Base-by-base conservation (phyloP, 176 grass and related monocot genomes). In the Dendrocalamus sinicus region DNA sequence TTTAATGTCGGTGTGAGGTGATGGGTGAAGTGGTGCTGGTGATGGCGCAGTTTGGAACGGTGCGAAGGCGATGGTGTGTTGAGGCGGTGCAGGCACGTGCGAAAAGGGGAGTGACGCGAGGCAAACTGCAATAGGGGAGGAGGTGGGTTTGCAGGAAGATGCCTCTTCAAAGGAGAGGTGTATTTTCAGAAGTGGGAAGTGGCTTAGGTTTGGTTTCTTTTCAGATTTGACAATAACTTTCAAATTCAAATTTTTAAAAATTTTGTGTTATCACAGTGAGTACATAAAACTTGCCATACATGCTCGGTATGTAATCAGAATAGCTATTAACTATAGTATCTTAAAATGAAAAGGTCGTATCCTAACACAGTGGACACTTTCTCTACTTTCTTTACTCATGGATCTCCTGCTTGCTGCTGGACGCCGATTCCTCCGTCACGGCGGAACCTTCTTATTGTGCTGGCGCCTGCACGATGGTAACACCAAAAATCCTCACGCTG, bases 401-500 rank as follows among this genome's bases (percentile, higher is more conserved):
- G 26, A n/a, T 35, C 43, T 66, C 63, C 24, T 67, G 77, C 45
- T 5, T 37, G 77, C 14, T 83, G 23, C 1, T 45, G 40, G 47
- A 81, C 23, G 43, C 66, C 32, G 74, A 66, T 57, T 12, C 78
- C 58, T 74, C 12, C n/a, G 22, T 64, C 45, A 44, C 81, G 8
- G 45, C 39, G 0, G 45, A 54, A 7, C 28, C 77, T 11, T 30
- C 58, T 22, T 73, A 24, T 23, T 54, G n/a, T 11, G 14, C 76
- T 11, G 72, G 2, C 14, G 55, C 24, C 17, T 32, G 46, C 55
- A 5, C 48, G 24, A 90, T 64, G 67, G 83, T 62, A 14, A 83
- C 8, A 30, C 89, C 89, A 4, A 90, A 90, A 24, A 90, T 85
- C 35, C 73, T 80, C 48, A 90, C 1, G 9, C 16, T 16, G 15